Percentiles rank a stretch among this genome's conserved stretches.
phyloP scores from a whole-genome alignment of 441 rosid genomes.

The Gossypium lobatum region DNA sequence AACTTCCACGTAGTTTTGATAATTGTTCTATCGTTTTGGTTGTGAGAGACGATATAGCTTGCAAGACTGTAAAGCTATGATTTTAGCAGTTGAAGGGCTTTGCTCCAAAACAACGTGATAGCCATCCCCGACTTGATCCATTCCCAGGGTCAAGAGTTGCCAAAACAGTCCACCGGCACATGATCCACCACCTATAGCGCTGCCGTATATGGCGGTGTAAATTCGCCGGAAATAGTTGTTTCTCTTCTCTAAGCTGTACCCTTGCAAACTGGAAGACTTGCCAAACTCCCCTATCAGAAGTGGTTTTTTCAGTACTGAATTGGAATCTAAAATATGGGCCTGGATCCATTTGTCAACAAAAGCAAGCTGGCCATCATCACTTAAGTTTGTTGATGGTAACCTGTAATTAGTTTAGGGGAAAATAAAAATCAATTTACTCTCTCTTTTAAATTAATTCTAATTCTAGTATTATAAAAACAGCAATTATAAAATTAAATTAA shows the following conservation, averaged over 20 bases:
- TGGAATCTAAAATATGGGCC: conserved; percentile 35
- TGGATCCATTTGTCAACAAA: conserved; percentile 43
- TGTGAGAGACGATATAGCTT: conserved; percentile 30
- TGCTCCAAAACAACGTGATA: conserved; percentile 40
- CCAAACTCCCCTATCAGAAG: conserved; percentile 45
- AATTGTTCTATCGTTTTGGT: conserved; percentile 8
- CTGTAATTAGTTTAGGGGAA: conserved; percentile 14
- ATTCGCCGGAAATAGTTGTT: conserved; percentile 32
- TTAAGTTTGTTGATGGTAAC: conserved; percentile 24
- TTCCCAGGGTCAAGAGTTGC: conserved; percentile 40
- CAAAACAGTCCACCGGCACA: conserved; percentile 48
- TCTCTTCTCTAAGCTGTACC: conserved; percentile 36
- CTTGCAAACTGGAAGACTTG: conserved; percentile 30
- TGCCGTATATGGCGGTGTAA: conserved; percentile 34
- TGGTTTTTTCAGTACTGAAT: conserved; percentile 33
- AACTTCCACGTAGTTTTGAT: neutral
- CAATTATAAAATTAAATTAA: no score
- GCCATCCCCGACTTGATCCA: conserved; percentile 34
- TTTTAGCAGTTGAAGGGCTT: conserved; percentile 46
- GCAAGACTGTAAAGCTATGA: conserved; percentile 48
- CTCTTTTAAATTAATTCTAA: no score
- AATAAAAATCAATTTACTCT: neutral
- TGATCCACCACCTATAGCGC: conserved; percentile 32
- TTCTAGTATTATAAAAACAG: no score
- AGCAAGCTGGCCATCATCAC: conserved; percentile 18